Base-by-base conservation (phyloP, 768 basidiomycete species). In the Agaricus subrufescens region DNA sequence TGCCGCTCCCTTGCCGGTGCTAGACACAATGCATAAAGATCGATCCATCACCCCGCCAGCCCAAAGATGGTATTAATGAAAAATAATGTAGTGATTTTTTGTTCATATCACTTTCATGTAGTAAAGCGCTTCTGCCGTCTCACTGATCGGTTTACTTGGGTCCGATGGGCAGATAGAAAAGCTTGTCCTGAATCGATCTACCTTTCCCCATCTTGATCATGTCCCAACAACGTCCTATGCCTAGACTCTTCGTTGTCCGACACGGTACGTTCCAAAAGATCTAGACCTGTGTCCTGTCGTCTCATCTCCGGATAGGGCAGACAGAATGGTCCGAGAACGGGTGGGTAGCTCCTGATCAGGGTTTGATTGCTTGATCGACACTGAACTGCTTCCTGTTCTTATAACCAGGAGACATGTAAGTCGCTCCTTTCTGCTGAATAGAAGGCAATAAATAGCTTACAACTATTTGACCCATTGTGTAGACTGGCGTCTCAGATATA, bases 291-390 rank as follows among this genome's bases (percentile, higher is more conserved):
- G 42, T 23, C 49, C 48, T 23, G 37, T 27, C 27, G 12, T 43
- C 48, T 27, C 46, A 51, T 47, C 9, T 40, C 34, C 37, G 42
- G 52, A 12, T 52, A 92, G 90, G 93, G 31, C 89, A 97, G 75
- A 98, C 95, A 1, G 94, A 95, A 68, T 98, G 94, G 94, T 91
- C 91, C 15, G 64, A 87, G 44, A 94, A 89, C 62, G 94, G 93
- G 83, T 86, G 55, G 68, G 82, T 70, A 23, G 4, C 19, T 29
- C 29, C 23, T 53, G 19, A 3, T 42, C 23, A 8, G 34, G 54
- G 46, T 14, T 37, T 12, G 19, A 10, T 15, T 19, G 48, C 27
- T 30, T 11, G 6, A 12, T 30, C 30, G 8, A 30, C 26, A 27
- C 6, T 46, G 26, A 30, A 30, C 47, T 6, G 19, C 19, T 19